Evolutionary conservation across 73 alveolate genomes (phyloP).

Genomic region (Stentor coeruleus): DNA sequence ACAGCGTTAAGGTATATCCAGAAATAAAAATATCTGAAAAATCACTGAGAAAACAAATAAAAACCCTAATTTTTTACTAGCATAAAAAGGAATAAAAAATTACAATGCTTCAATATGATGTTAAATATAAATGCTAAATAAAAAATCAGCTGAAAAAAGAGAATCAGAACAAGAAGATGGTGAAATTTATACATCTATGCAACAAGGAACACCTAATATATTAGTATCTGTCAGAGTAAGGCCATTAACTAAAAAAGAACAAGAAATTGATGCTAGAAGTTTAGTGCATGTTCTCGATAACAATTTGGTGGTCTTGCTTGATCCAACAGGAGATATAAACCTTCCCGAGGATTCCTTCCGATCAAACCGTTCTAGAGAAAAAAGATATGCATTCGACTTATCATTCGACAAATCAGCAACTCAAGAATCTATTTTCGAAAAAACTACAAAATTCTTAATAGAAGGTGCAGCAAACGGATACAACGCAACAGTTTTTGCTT

Average conservation of each 20-base stretch:
- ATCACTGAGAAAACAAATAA: too few relatives aligned
- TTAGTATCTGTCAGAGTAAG: constrained; percentile 22
- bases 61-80: too few relatives aligned
- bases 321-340: constrained; percentile 35
- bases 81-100: too few relatives aligned
- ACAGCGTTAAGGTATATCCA: too few relatives aligned
- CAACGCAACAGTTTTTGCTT: constrained; percentile 98
- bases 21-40: too few relatives aligned
- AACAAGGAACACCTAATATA: constrained; percentile 20
- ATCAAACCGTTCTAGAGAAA: constrained; percentile 90
- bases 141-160: neutral
- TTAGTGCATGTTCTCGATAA: constrained; percentile 42
- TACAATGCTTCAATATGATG: too few relatives aligned
- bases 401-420: constrained; percentile 90
- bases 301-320: constrained; percentile 51
- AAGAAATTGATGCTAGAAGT: neutral
- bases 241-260: constrained; percentile 24
- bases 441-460: constrained; percentile 84
- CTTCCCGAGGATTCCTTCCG: constrained; percentile 45
- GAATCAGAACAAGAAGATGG: neutral
- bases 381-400: constrained; percentile 94
- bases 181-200: neutral
- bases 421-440: constrained; percentile 79
- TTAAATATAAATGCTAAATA: too few relatives aligned
- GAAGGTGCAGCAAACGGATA: constrained; percentile 96